A percentile compares a stretch with the other conserved stretches of the same genome.
Evolutionary conservation across 352 stramenopile genomes (phyloP).

Genomic region (Phytopythium ostracodes): DNA sequence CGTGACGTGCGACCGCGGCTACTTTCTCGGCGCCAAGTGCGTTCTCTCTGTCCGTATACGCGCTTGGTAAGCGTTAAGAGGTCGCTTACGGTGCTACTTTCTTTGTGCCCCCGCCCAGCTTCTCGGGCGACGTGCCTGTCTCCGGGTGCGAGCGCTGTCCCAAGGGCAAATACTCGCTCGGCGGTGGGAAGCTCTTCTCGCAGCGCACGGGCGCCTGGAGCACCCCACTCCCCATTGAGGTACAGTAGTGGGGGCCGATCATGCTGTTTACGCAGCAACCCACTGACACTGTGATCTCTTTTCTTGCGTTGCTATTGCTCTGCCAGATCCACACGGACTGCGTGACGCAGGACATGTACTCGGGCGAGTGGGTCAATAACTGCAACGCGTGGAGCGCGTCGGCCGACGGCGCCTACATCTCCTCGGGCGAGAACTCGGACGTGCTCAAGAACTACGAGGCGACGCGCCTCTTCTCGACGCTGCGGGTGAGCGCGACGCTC

Average conservation of each 20-base stretch:
- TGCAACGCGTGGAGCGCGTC: constrained; percentile 69
- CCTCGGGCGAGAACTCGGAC: constrained; percentile 64
- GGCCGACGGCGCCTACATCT: constrained; percentile 48
- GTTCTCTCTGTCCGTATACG: constrained; percentile 9
- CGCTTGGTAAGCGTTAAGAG: neutral
- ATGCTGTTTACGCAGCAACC: neutral
- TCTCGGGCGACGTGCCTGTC: constrained; percentile 45
- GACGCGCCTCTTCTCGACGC: constrained; percentile 63
- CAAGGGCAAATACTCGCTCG: constrained; percentile 72
- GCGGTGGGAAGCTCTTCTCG: constrained; percentile 69
- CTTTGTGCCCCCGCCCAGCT: constrained; percentile 40
- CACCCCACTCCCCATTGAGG: constrained; percentile 46
- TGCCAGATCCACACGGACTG: constrained; percentile 60
- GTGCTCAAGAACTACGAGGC: constrained; percentile 65
- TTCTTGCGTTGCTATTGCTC: constrained; percentile 1
- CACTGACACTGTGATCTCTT: neutral
- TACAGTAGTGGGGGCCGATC: constrained; percentile 10
- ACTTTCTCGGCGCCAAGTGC: constrained; percentile 76
- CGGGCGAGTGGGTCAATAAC: constrained; percentile 69
- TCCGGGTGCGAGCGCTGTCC: constrained; percentile 73
- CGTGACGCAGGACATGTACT: constrained; percentile 72
- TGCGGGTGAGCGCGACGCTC: constrained; percentile 72
- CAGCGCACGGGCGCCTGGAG: constrained; percentile 66
- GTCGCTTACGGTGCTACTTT: neutral
- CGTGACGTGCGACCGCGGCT: constrained; percentile 63